A percentile compares a stretch with the other conserved stretches of the same genome.
Conservation (phyloP, 2,329 filamentous ascomycete species). For the Trichoderma koningiopsis region DNA sequence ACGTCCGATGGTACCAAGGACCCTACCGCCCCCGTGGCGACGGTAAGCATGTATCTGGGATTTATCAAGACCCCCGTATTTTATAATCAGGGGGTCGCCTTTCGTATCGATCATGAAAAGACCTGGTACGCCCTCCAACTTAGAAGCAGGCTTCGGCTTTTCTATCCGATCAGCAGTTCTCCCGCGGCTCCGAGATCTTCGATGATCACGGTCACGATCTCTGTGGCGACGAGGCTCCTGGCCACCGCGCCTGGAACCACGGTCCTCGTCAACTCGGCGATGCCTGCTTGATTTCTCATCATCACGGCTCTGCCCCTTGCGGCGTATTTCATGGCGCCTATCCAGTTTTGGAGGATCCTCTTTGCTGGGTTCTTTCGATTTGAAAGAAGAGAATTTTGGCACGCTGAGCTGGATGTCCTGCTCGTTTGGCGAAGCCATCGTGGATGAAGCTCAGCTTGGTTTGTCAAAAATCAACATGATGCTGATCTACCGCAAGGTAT, state of each 20-base stretch:
- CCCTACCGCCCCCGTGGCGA: conserved; percentile 66
- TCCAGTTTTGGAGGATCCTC: conserved; percentile 36
- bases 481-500: not conserved
- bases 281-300: conserved; percentile 8
- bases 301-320: conserved; percentile 29
- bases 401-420: conserved; percentile 29
- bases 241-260: conserved; percentile 26
- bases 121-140: conserved; percentile 30
- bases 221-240: conserved; percentile 30
- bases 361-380: conserved; percentile 42
- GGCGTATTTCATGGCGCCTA: conserved; percentile 13
- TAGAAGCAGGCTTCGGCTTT: conserved; percentile 3
- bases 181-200: conserved; percentile 19
- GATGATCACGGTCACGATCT: conserved; percentile 18
- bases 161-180: not conserved
- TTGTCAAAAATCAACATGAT: conserved; percentile 2
- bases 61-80: conserved; percentile 73
- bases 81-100: conserved; percentile 74
- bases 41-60: conserved; percentile 72
- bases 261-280: conserved; percentile 25
- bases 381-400: conserved; percentile 78
- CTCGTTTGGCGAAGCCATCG: conserved; percentile 15
- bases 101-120: conserved; percentile 67
- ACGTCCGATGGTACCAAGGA: conserved; percentile 66
- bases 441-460: conserved; percentile 4